Conservation (phyloP, 192 early-diverging fungal genomes). For the Phycomyces nitens region DNA sequence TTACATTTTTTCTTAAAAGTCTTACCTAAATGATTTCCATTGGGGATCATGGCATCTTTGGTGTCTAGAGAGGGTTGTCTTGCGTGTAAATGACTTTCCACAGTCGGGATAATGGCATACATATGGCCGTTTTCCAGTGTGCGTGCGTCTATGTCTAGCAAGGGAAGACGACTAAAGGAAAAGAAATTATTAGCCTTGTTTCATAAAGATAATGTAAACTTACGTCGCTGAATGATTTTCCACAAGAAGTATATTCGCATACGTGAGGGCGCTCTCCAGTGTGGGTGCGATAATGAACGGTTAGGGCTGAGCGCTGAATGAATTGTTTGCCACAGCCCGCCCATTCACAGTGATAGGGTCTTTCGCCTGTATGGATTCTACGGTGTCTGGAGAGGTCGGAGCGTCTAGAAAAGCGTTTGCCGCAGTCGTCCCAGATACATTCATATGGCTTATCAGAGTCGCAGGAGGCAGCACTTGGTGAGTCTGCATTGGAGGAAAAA, state of each 20-base stretch:
- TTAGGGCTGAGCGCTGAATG: constrained; percentile 57
- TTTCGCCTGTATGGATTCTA: constrained; percentile 57
- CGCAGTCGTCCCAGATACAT: constrained; percentile 44
- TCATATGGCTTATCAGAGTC: constrained; percentile 37
- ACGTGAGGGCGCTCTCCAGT: constrained; percentile 65
- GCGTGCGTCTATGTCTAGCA: constrained; percentile 72
- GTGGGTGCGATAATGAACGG: constrained; percentile 58
- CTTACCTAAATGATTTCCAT: constrained; percentile 43
- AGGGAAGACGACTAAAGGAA: constrained; percentile 63
- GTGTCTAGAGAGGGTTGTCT: constrained; percentile 64
- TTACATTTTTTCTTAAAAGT: no score
- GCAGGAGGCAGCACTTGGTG: neutral
- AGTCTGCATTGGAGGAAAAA: constrained; percentile 7
- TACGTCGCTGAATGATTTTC: constrained; percentile 68
- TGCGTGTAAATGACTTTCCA: constrained; percentile 68
- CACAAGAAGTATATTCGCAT: constrained; percentile 58
- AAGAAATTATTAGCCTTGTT: neutral
- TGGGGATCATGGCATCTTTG: constrained; percentile 51
- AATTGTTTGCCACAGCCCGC: constrained; percentile 50
- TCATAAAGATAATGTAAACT: constrained; percentile 14
- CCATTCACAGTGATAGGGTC: constrained; percentile 51
- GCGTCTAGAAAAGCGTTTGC: constrained; percentile 50
- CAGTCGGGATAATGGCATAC: constrained; percentile 65
- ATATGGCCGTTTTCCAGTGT: constrained; percentile 77
- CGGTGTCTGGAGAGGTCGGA: constrained; percentile 54